phyloP scores from a whole-genome alignment of 2,329 filamentous ascomycete species.

The Colletotrichum liaoningense region DNA sequence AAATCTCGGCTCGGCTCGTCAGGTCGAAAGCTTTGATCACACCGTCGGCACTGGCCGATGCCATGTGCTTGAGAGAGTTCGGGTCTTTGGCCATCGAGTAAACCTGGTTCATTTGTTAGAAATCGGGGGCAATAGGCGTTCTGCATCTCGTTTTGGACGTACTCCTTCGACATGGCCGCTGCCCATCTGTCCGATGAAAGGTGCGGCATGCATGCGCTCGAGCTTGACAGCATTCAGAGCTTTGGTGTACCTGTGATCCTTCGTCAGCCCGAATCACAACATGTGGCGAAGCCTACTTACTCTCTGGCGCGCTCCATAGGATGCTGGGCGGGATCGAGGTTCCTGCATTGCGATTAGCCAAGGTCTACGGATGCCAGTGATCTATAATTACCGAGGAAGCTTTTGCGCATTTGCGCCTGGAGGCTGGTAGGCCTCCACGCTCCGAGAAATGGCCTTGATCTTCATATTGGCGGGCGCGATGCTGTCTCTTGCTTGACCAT shows the following conservation, averaged over 20 bases:
- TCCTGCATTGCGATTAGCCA: conserved; percentile 53
- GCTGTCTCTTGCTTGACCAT: conserved; percentile 10
- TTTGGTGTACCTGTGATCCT: conserved; percentile 50
- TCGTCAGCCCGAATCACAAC: conserved; percentile 24
- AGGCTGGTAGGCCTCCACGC: conserved; percentile 72
- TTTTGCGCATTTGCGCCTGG: conserved; percentile 74
- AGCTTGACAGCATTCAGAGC: conserved; percentile 85
- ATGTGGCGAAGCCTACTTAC: conserved; percentile 76
- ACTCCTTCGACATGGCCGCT: conserved; percentile 90
- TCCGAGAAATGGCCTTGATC: conserved; percentile 75
- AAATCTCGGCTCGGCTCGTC: conserved; percentile 77
- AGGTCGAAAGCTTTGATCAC: conserved; percentile 77
- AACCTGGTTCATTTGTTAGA: conserved; percentile 39
- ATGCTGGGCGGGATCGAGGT: conserved; percentile 86
- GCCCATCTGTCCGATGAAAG: conserved; percentile 87
- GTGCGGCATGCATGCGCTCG: conserved; percentile 85
- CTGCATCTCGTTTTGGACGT: conserved; percentile 43
- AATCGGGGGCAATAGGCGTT: neutral
- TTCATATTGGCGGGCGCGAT: conserved; percentile 53
- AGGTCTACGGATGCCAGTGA: neutral
- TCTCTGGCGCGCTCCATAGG: conserved; percentile 92
- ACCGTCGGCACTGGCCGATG: conserved; percentile 90
- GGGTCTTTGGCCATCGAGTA: conserved; percentile 87
- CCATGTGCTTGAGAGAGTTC: conserved; percentile 77
- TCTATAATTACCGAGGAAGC: conserved; percentile 54